phyloP scores from a whole-genome alignment of 192 early-diverging fungal genomes.

The Rhizophagus clarus region DNA sequence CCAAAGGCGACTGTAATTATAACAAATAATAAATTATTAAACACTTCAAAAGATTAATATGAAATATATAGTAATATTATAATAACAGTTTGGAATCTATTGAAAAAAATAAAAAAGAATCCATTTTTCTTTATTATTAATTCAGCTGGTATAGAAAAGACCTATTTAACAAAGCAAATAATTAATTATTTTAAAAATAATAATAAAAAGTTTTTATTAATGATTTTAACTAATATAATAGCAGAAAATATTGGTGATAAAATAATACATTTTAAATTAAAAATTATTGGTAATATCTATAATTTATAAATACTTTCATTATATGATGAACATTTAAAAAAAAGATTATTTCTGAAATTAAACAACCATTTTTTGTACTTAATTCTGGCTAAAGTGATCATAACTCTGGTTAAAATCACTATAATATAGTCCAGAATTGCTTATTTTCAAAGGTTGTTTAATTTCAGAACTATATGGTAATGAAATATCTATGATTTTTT shows the following conservation, averaged over 20 bases:
- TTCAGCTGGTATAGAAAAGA: background rate
- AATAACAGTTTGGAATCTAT: background rate
- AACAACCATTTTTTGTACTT: no score
- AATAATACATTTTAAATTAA: background rate
- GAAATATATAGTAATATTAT: background rate
- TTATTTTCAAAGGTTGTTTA: no score
- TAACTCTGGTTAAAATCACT: no score
- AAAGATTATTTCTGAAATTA: no score
- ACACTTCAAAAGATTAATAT: background rate
- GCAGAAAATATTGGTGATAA: background rate
- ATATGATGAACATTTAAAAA: background rate
- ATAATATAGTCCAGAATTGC: no score
- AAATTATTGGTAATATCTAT: background rate
- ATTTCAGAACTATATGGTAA: background rate
- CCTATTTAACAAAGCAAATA: no score
- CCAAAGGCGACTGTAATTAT: background rate
- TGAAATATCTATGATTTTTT: conserved; percentile 7
- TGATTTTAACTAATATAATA: background rate
- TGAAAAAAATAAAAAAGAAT: background rate
- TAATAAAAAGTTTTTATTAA: background rate
- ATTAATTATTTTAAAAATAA: background rate
- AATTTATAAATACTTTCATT: background rate
- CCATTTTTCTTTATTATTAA: background rate
- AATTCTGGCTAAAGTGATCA: no score
- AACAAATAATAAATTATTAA: background rate